phyloP scores from a whole-genome alignment of 768 basidiomycete species.

The Suillus decipiens region DNA sequence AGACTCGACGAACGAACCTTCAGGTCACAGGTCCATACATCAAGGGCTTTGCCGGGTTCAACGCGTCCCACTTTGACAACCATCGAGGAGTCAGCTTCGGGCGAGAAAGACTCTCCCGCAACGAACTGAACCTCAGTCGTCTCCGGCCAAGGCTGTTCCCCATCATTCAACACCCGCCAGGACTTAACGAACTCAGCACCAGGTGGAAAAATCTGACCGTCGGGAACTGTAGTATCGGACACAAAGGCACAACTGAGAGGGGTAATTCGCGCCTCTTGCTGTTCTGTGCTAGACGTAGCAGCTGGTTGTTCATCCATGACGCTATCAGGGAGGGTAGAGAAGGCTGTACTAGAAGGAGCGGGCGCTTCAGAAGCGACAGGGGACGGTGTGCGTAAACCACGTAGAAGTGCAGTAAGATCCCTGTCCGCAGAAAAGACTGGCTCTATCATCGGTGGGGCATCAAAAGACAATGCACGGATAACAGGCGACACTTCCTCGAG shows the following conservation, averaged over 20 bases:
- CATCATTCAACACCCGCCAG: slow-evolving; percentile 75
- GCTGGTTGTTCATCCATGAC: slow-evolving; percentile 8
- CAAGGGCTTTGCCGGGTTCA: slow-evolving; percentile 55
- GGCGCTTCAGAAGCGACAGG: slow-evolving; percentile 8
- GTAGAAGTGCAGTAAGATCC: slow-evolving; percentile 36
- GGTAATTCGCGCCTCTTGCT: background rate
- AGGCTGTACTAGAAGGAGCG: slow-evolving; percentile 5
- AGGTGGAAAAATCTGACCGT: slow-evolving; percentile 77
- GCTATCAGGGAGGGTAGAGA: background rate
- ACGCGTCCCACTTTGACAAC: slow-evolving; percentile 56
- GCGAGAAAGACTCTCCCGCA: slow-evolving; percentile 62
- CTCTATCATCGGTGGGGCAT: slow-evolving; percentile 9
- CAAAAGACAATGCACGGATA: slow-evolving; percentile 23
- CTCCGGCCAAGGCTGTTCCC: slow-evolving; percentile 64
- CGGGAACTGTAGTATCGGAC: slow-evolving; percentile 68
- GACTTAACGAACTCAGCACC: slow-evolving; percentile 87
- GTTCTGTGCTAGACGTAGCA: background rate
- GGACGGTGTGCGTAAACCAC: slow-evolving; percentile 28
- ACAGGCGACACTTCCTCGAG: slow-evolving; percentile 30
- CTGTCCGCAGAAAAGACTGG: slow-evolving; percentile 16
- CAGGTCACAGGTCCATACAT: slow-evolving; percentile 72
- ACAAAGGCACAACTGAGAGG: slow-evolving; percentile 57
- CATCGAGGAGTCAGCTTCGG: slow-evolving; percentile 32
- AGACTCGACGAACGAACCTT: slow-evolving; percentile 48
- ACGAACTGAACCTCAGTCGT: slow-evolving; percentile 69